These are phyloP conservation scores for Hypericum perforatum DNA, from an alignment of 345 rosid species.

Conservation along the genomic window DNA sequence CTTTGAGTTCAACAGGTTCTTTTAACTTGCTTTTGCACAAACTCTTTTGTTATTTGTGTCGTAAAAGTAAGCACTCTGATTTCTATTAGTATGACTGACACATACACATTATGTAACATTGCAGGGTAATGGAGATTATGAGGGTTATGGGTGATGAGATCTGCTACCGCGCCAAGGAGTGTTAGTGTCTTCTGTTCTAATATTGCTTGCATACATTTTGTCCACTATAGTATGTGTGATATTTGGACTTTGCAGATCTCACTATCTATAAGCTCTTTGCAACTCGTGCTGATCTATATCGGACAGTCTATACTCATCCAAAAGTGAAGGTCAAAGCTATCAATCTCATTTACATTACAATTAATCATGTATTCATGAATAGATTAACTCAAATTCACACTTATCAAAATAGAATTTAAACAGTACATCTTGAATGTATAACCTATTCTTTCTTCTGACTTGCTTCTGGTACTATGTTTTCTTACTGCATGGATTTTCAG, in stretches of 20 bases:
- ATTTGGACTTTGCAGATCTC: constrained; percentile 45
- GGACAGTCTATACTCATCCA: constrained; percentile 87
- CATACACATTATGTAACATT: constrained; percentile 18
- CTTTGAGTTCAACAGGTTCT: constrained; percentile 74
- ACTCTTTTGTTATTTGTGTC: constrained; percentile 2
- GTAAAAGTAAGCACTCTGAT: not conserved
- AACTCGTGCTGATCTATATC: constrained; percentile 87
- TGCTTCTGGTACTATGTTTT: not conserved
- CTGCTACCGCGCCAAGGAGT: constrained; percentile 88
- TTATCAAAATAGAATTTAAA: too few relatives aligned
- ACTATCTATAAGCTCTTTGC: constrained; percentile 69
- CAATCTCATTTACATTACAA: not conserved
- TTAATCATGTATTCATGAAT: too few relatives aligned
- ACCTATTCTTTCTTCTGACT: too few relatives aligned
- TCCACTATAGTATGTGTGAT: constrained; percentile 9
- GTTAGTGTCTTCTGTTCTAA: constrained; percentile 39
- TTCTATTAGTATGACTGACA: constrained; percentile 2
- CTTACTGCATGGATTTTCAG: constrained; percentile 2
- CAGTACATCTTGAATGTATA: too few relatives aligned
- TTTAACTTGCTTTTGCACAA: constrained; percentile 12
- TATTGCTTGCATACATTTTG: constrained; percentile 6
- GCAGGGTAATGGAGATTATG: constrained; percentile 89
- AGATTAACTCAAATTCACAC: too few relatives aligned
- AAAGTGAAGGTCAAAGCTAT: constrained; percentile 69
- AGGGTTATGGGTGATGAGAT: constrained; percentile 81